Evolutionary conservation across 2,329 filamentous ascomycete genomes (phyloP).

Genomic region (Nemania abortiva): DNA sequence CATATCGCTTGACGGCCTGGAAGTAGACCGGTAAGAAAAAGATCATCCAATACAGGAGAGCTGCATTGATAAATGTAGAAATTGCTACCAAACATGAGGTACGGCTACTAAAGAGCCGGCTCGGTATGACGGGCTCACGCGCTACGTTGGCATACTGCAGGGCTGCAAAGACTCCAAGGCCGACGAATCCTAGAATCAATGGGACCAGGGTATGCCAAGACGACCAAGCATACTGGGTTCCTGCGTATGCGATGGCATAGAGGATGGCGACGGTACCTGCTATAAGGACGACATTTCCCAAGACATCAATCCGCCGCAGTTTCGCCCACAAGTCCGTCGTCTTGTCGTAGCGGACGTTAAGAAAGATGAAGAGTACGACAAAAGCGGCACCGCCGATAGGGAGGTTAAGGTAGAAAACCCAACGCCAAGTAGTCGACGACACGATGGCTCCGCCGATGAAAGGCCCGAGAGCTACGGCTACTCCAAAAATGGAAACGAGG

Average conservation of each 20-base stretch:
- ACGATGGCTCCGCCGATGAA: conserved; percentile 16
- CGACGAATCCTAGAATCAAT: conserved; percentile 34
- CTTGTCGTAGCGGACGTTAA: conserved; percentile 37
- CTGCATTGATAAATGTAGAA: conserved; percentile 54
- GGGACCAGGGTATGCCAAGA: conserved; percentile 38
- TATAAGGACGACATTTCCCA: conserved; percentile 17
- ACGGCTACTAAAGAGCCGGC: conserved; percentile 57
- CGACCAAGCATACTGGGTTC: conserved; percentile 30
- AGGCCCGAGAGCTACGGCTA: not conserved
- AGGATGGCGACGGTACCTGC: conserved; percentile 30
- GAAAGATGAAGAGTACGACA: conserved; percentile 42
- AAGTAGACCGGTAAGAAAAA: conserved; percentile 62
- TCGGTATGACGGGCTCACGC: conserved; percentile 54
- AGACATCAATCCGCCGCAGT: not conserved
- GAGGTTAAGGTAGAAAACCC: conserved; percentile 35
- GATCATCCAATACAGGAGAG: conserved; percentile 53
- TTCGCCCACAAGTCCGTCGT: conserved; percentile 21
- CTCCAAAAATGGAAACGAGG: conserved; percentile 11
- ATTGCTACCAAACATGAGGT: conserved; percentile 53
- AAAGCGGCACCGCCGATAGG: conserved; percentile 43
- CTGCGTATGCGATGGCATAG: conserved; percentile 36
- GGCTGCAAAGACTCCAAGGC: conserved; percentile 28
- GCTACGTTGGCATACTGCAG: not conserved
- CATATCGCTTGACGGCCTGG: conserved; percentile 54
- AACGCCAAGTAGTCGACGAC: conserved; percentile 20